Base-by-base conservation (phyloP, 805 yeast species). In the Cyberlindnera maclurae region DNA sequence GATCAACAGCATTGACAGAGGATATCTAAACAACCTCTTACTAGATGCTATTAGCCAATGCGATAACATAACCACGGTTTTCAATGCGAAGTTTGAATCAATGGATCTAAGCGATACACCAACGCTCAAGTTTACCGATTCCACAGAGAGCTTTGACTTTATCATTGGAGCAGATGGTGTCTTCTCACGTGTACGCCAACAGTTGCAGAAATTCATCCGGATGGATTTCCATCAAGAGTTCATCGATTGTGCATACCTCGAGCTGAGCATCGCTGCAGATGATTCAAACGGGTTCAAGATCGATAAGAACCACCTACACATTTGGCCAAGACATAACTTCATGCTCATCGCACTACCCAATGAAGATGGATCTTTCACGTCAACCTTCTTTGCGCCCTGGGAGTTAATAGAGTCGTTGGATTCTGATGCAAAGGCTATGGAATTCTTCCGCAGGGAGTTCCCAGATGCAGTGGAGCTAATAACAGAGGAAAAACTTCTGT, bases 321-420 rank as follows among this genome's bases (percentile, higher is more conserved):
- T 89, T 33, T 89, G 97, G 97, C 97, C 97, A 4, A 67, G 96
- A 33, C 75, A 79, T 42, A 70, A 83, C 38, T 85, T 68, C 56
- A 89, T 89, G 97, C 70, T 89, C 49, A 89, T 89, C 52, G 96
- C 96, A 1, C 68, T 89, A 42, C 84, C 97, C 9, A 89, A 89
- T 49, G 59, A 63, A 17, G 95, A 85, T 56, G 93, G 90, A 0
- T 79, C 95, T 5, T 89, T 88, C 59, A 89, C 96, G 0, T 80
- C 86, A 2, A 89, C 97, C 0, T 79, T 88, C 48, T 89, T 89
- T 64, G 87, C 86, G 10, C 86, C 96, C 2, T 80, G 87, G 80
- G 53, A 62, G 5, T 53, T 82, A 13, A 75, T 82, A 16, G 83
- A 82, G 39, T 59, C 70, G 4, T 48, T 82, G 26, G 56, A 65